Evolutionary conservation across 1,284 basidiomycete species (phyloP).

Genomic region (Polyporus tsugae): DNA sequence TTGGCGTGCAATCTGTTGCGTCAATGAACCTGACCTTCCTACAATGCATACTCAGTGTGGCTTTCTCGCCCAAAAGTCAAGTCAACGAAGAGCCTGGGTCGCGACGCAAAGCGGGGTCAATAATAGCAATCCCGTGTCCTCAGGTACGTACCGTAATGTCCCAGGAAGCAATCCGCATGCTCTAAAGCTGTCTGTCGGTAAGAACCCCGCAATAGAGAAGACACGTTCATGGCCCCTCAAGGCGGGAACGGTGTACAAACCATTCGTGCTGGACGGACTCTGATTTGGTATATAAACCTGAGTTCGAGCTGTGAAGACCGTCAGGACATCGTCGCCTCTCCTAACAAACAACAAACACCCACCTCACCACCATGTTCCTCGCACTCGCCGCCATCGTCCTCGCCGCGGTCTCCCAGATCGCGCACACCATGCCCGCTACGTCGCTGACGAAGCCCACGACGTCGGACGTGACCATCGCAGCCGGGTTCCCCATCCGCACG

Average conservation of each 20-base stretch:
- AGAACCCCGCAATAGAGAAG: neutral
- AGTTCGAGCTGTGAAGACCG: neutral
- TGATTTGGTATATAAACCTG: neutral
- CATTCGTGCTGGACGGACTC: constrained; percentile 1
- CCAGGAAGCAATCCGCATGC: neutral
- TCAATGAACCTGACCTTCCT: neutral
- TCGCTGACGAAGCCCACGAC: constrained; percentile 1
- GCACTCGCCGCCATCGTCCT: constrained; percentile 9
- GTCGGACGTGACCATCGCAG: constrained; percentile 10
- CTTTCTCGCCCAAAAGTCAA: neutral
- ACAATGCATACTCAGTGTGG: neutral
- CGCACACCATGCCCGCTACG: constrained; percentile 8
- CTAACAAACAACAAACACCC: neutral
- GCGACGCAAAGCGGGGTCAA: neutral
- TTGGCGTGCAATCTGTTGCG: neutral
- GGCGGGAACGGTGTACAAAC: neutral
- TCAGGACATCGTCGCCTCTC: constrained; percentile 7
- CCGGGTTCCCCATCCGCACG: constrained; percentile 20
- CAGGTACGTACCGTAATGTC: neutral
- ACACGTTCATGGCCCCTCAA: neutral
- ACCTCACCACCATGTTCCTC: constrained; percentile 16
- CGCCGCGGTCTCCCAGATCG: constrained; percentile 16
- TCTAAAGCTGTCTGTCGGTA: neutral
- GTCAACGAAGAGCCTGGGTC: neutral
- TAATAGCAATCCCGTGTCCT: neutral